Evolutionary conservation across 2,329 filamentous ascomycete genomes (phyloP), one percentile per base, ranked within the genome.

Genomic region (Xylaria sp.): DNA sequence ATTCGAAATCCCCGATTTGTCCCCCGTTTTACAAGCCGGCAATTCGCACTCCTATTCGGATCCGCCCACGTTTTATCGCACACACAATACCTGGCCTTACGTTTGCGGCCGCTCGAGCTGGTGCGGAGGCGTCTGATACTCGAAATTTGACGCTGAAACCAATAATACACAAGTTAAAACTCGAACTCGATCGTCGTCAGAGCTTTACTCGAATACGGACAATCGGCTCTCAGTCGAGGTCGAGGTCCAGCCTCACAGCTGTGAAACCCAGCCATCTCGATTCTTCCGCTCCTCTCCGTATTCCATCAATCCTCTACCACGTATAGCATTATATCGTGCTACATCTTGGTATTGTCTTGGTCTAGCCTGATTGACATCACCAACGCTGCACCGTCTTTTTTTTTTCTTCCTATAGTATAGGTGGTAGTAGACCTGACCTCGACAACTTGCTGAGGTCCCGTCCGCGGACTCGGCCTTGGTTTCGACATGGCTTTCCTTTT

Each of bases 401-500:
- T 54, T 58, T 48, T 34, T 51, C 6, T 64, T 30, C 42, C 51
- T 58, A 64, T 51, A 47, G 67, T 64, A 67, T 61, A 70, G 58
- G 59, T 60, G 59, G 36, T 67, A 63, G 63, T 53, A 59, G 34
- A 7, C 7, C 66, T 73, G 67, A 61, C 63, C 27, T 67, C 69
- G 57, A 61, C 55, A 42, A 14, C 34, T 42, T 45, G 67, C 75
- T 77, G 75, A 79, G 79, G 77, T 78, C 75, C 75, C 78, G 56
- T 17, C 17, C 47, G 58, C 65, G 56, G 68, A 80, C 79, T 71
- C 19, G 36, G 79, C 76, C 78, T 76, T 75, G 79, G 77, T 81
- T 75, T 77, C 80, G 85, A 80, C 81, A 94, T 94, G 92, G 90
- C 92, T 73, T 94, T 94, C 81, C 86, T 94, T 70, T 94, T 94